Evolutionary conservation across 164 flowering plant species (phyloP).

Genomic region (Litsea cubeba): DNA sequence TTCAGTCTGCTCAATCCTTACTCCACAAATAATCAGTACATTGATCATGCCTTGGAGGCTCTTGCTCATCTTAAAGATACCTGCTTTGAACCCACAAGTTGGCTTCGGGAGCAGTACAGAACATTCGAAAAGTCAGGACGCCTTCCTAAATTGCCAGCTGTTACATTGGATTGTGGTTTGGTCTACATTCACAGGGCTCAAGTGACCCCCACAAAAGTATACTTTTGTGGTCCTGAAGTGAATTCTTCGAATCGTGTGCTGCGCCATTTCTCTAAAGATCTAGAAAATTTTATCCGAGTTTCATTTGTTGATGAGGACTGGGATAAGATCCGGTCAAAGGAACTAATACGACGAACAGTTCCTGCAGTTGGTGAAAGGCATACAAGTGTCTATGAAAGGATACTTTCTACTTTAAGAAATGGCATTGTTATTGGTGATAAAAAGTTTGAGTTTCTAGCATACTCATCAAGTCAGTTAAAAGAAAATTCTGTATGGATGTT

Average conservation of each 20-base stretch:
- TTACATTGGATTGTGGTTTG: constrained; percentile 56
- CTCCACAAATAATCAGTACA: constrained; percentile 17
- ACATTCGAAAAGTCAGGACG: constrained; percentile 19
- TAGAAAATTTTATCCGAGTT: constrained; percentile 71
- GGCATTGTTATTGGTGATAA: constrained; percentile 75
- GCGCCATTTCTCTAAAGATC: constrained; percentile 40
- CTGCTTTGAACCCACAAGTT: constrained; percentile 70
- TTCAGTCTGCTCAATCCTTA: constrained; percentile 53
- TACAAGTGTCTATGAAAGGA: constrained; percentile 53
- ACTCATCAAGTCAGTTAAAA: constrained; percentile 77
- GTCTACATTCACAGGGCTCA: constrained; percentile 70
- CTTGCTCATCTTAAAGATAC: constrained; percentile 55
- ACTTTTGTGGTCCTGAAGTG: constrained; percentile 73
- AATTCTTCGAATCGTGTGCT: constrained; percentile 74
- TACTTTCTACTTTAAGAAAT: constrained; percentile 43
- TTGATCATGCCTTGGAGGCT: constrained; percentile 63
- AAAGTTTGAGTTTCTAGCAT: constrained; percentile 89
- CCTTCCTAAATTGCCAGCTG: constrained; percentile 25
- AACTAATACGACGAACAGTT: constrained; percentile 38
- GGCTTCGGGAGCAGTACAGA: constrained; percentile 51
- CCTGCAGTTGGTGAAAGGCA: constrained; percentile 7
- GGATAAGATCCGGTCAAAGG: constrained; percentile 53
- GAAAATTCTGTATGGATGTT: constrained; percentile 90
- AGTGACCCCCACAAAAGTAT: constrained; percentile 70
- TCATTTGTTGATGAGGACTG: constrained; percentile 79